Base-by-base conservation (phyloP, 2,329 filamentous ascomycete species). In the Zymoseptoria pseudotritici region DNA sequence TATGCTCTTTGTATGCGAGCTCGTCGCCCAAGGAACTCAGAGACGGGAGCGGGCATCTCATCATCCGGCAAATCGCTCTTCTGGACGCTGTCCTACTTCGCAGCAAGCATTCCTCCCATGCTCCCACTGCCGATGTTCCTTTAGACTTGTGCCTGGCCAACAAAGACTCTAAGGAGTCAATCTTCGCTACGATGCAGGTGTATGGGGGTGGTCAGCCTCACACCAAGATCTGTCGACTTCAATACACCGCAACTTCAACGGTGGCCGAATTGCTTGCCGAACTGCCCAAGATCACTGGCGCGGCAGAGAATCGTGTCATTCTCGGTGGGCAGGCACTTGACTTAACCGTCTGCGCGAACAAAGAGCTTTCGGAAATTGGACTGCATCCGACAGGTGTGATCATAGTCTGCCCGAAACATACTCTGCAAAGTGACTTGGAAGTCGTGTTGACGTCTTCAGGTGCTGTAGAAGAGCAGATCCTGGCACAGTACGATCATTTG, bases 401-500 rank as follows among this genome's bases (percentile, higher is more conserved):
- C 46, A 60, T 63, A 46, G 65, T 71, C 50, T 64, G 61, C 31
- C 69, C 70, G 6, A 65, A 60, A 21, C 66, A 69, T 58, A 67
- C 61, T 10, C 61, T 62, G 50, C 58, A 61, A 11, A 66, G 61
- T 54, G 65, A 71, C 54, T 56, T 71, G 26, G 61, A 58, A 26
- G 65, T 63, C 29, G 63, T 69, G 50, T 67, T 71, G 55, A 66
- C 63, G 36, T 54, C 60, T 26, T 50, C 63, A 57, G 77, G 63
- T 70, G 78, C 81, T 1, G 80, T 97, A 2, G 91, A 97, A 70
- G 81, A 84, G 11, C 89, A 93, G 67, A 86, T 97, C 21, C 78
- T 94, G 66, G 82, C 86, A 59, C 89, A 95, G 72, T 96, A 96
- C 69, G 83, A 90, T 57, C 86, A 93, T 62, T 76, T 99, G 22